These are phyloP conservation scores for Dillenia turbinata DNA, from an alignment of 164 flowering plant species.

Conservation along the genomic window DNA sequence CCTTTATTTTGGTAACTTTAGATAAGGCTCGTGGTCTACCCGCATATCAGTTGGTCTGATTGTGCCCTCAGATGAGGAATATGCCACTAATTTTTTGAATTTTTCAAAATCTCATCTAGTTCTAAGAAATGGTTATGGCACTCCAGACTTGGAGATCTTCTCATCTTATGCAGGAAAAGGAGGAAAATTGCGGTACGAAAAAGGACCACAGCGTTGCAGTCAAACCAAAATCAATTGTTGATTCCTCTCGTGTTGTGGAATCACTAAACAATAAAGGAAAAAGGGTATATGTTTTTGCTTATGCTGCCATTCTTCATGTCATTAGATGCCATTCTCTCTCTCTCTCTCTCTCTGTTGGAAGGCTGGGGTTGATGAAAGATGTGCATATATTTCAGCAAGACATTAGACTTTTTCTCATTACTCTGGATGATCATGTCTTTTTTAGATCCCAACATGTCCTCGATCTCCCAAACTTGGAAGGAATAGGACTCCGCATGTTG, in stretches of 20 bases:
- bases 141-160: not conserved
- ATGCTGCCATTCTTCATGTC: not conserved
- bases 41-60: too few relatives aligned
- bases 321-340: too few relatives aligned
- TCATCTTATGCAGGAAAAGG: slow-evolving; percentile 36
- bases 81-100: too few relatives aligned
- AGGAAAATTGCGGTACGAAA: slow-evolving; percentile 20
- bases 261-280: slow-evolving; percentile 24
- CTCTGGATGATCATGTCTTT: not conserved
- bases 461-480: slow-evolving; percentile 44
- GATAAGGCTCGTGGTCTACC: too few relatives aligned
- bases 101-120: too few relatives aligned
- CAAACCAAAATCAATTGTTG: slow-evolving; percentile 30
- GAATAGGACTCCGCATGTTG: slow-evolving; percentile 24
- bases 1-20: too few relatives aligned
- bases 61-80: too few relatives aligned
- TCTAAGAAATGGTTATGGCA: too few relatives aligned
- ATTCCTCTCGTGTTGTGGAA: slow-evolving; percentile 17
- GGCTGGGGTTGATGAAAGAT: too few relatives aligned
- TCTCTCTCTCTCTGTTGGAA: too few relatives aligned
- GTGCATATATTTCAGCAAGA: too few relatives aligned
- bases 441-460: slow-evolving; percentile 47
- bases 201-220: slow-evolving; percentile 25
- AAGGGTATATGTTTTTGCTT: slow-evolving; percentile 27
- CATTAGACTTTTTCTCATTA: too few relatives aligned